Base-by-base conservation (phyloP, 148 eudicot species). In the Chenopodium berlandieri region DNA sequence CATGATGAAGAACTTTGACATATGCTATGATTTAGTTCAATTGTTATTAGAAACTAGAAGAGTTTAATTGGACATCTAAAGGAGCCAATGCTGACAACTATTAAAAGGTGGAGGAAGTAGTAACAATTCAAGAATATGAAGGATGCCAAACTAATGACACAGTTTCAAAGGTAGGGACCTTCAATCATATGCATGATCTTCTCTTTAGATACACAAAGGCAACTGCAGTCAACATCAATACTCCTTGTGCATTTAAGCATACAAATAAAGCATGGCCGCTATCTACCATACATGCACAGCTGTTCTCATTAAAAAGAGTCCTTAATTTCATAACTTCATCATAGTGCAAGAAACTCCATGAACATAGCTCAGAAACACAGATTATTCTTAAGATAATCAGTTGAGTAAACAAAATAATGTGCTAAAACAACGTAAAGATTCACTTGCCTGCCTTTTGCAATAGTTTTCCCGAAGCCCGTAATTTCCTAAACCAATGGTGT, bases 371-470 rank as follows among this genome's bases (percentile, higher is more conserved):
- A 27, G 3, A 20, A 54, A 31, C 23, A 20, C 52, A 37, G 25
- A 22, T 2, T 25, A 1, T 47, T 10, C 75, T 44, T 19, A 20
- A 7, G 14, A 47, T 46, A n/a, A 23, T 40, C 13, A 47, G 7
- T 34, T 22, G 14, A 72, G 16, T 44, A 9, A 40, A 40, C 5
- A 37, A 71, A 71, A 34, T 19, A 37, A 12, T 32, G 17, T 1
- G 50, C 27, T 13, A 14, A 71, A 71, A 71, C 50, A 8, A 22
- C 12, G 58, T 25, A 19, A 4, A 73, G 9, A 64, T 46, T 60
- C 75, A 56, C 73, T 32, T 37, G 91, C 99, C 98, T 96, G 99
- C 20, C 99, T 90, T 86, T 90, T 92, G 83, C 98, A 96, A 81
- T 96, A 96, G 80, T 90, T 89, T 22, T 89, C 89, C 30, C 88